Evolutionary conservation across 2,329 filamentous ascomycete species (phyloP).

Genomic region (Didymella pomorum): DNA sequence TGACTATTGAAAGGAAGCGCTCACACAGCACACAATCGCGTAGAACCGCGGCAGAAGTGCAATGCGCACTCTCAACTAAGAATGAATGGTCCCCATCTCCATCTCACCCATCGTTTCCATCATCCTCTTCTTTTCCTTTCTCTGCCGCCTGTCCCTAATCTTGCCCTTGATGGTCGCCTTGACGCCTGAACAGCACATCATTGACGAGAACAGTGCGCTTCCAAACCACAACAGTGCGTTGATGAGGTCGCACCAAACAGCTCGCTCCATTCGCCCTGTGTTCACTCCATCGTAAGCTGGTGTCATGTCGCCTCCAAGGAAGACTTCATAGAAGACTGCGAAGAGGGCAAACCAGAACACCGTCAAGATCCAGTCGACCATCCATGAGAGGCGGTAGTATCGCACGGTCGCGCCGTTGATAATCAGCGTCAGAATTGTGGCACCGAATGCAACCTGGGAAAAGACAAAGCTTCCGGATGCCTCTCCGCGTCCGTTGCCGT

Average conservation of each 20-base stretch:
- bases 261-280: constrained; percentile 28
- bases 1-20: background rate
- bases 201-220: constrained; percentile 36
- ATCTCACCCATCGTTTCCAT: constrained; percentile 11
- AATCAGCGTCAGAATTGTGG: constrained; percentile 27
- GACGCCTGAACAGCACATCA: constrained; percentile 36
- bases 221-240: constrained; percentile 35
- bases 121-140: constrained; percentile 6
- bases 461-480: constrained; percentile 29
- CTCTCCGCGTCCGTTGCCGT: constrained; percentile 10
- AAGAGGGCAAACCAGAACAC: constrained; percentile 38
- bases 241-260: constrained; percentile 36
- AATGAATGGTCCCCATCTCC: constrained; percentile 18
- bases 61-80: background rate
- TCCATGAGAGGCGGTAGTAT: constrained; percentile 33
- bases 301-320: constrained; percentile 8
- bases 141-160: constrained; percentile 16
- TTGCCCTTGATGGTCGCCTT: constrained; percentile 31
- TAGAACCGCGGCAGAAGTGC: background rate
- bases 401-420: constrained; percentile 31
- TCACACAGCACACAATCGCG: background rate
- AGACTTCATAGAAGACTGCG: constrained; percentile 30
- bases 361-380: constrained; percentile 30
- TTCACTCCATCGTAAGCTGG: constrained; percentile 21
- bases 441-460: constrained; percentile 29